A percentile compares a stretch with the other conserved stretches of the same genome.
These are phyloP conservation scores for Globisporangium abappressorium DNA, from an alignment of 352 stramenopile species.

Conservation along the genomic window DNA sequence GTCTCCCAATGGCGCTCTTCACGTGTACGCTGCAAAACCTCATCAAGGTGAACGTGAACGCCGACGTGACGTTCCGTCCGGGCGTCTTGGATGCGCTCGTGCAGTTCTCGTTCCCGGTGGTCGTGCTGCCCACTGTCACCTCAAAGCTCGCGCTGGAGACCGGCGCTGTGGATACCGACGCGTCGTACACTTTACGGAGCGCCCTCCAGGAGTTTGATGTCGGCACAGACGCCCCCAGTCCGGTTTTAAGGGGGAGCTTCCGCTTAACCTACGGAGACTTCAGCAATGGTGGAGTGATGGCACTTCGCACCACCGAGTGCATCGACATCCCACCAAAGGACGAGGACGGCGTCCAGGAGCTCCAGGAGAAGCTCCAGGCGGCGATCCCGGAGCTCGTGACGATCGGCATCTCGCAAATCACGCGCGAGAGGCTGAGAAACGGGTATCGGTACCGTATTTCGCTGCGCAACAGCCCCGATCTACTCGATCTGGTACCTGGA, in stretches of 20 bases:
- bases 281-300: slow-evolving; percentile 17
- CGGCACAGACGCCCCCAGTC: slow-evolving; percentile 41
- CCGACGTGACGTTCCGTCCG: slow-evolving; percentile 29
- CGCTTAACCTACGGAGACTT: slow-evolving; percentile 60
- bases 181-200: slow-evolving; percentile 42
- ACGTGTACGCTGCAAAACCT: slow-evolving; percentile 30
- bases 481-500: slow-evolving; percentile 49
- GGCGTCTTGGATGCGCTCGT: slow-evolving; percentile 53
- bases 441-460: slow-evolving; percentile 52
- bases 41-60: slow-evolving; percentile 46
- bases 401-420: slow-evolving; percentile 44
- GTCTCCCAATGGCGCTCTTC: slow-evolving; percentile 19
- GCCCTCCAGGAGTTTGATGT: slow-evolving; percentile 63
- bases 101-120: slow-evolving; percentile 46
- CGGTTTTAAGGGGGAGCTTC: slow-evolving; percentile 41
- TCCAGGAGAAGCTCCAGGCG: slow-evolving; percentile 31
- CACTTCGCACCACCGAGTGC: slow-evolving; percentile 40
- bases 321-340: slow-evolving; percentile 41
- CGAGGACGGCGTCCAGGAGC: slow-evolving; percentile 41
- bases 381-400: slow-evolving; percentile 46
- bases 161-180: slow-evolving; percentile 25
- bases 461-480: slow-evolving; percentile 48
- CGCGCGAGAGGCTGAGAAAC: slow-evolving; percentile 23
- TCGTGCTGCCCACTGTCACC: slow-evolving; percentile 25
- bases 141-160: slow-evolving; percentile 44